Base-by-base conservation (phyloP, 352 stramenopile genomes). In the Phytophthora hybrid region DNA sequence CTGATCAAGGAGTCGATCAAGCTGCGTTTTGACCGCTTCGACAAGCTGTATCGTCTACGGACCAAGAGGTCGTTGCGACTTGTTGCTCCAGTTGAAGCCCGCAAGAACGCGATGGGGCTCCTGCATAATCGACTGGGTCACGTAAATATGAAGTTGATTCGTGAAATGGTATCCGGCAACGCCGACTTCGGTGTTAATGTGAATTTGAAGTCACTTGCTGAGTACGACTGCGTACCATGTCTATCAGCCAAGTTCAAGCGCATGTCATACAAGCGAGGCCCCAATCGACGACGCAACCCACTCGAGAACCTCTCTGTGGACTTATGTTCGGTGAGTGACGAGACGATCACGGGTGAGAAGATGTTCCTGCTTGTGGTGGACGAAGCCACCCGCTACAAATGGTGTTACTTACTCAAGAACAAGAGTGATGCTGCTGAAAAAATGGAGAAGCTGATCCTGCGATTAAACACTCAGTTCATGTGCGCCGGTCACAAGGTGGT, bases 321-420 rank as follows among this genome's bases (percentile, higher is more conserved):
- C 10, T 13, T 66, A 3, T 67, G 66, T 21, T 51, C 39, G 0
- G 47, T 75, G 7, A 46, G 65, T n/a, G 8, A 70, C 9, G 16
- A 55, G 4, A 54, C 53, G 4, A 51, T 63, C 11, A 68, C 57
- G 26, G 60, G 13, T 4, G 49, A 62, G 1, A 69, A 29, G 8
- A 63, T 69, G 31, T 64, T 73, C 13, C 34, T 79, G 59, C 34
- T 79, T 32, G 34, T 76, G 18, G 62, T 74, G 0, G 61, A 72
- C 21, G 66, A 79, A 18, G 66, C 72, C 3, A 79, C 62, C 4
- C 47, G 62, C 10, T 75, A 66, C 37, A 72, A 73, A 26, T 75
- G 62, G 61, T 64, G 51, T 3, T 79, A 63, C 44, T 23, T 73
- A 1, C 47, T 65, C 0, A 37, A 19, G 18, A 11, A 26, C 0